Conservation (phyloP, 2,329 filamentous ascomycete species). For the Xylaria arbuscula region DNA sequence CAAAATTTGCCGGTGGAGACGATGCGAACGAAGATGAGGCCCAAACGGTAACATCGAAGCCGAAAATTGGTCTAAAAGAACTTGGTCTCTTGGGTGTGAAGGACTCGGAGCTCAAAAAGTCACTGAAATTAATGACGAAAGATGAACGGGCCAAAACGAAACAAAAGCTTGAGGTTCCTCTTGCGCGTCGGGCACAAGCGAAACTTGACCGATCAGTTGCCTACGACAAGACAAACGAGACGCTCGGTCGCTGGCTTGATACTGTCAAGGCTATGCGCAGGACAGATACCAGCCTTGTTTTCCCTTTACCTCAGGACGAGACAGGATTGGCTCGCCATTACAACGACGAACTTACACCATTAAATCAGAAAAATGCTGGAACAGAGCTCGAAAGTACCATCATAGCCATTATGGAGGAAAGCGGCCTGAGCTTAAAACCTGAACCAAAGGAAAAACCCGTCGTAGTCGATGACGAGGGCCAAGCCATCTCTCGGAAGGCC, state of each 20-base stretch:
- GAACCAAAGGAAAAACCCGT: slow-evolving; percentile 69
- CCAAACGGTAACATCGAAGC: slow-evolving; percentile 65
- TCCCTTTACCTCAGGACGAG: slow-evolving; percentile 82
- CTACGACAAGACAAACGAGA: slow-evolving; percentile 91
- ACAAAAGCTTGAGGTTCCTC: slow-evolving; percentile 82
- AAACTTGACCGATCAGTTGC: slow-evolving; percentile 83
- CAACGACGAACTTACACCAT: slow-evolving; percentile 72
- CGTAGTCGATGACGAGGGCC: slow-evolving; percentile 75
- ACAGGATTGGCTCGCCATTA: slow-evolving; percentile 67
- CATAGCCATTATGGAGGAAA: slow-evolving; percentile 88
- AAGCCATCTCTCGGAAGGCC: slow-evolving; percentile 76
- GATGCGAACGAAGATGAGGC: slow-evolving; percentile 62
- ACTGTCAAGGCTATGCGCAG: slow-evolving; percentile 94
- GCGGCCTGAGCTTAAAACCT: slow-evolving; percentile 73
- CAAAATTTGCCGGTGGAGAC: slow-evolving; percentile 73
- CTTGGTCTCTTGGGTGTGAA: slow-evolving; percentile 76
- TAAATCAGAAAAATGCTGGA: slow-evolving; percentile 72
- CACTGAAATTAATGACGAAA: slow-evolving; percentile 78
- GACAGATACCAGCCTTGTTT: slow-evolving; percentile 83
- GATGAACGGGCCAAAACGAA: slow-evolving; percentile 68
- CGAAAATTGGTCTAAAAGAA: slow-evolving; percentile 80
- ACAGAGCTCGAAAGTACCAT: slow-evolving; percentile 90
- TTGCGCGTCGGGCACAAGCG: slow-evolving; percentile 88
- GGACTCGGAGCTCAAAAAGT: slow-evolving; percentile 80
- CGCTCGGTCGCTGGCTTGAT: slow-evolving; percentile 89